Evolutionary conservation across 1,284 basidiomycete species (phyloP), one percentile per base, ranked within the genome.

Genomic region (Leccinum pachyderme): DNA sequence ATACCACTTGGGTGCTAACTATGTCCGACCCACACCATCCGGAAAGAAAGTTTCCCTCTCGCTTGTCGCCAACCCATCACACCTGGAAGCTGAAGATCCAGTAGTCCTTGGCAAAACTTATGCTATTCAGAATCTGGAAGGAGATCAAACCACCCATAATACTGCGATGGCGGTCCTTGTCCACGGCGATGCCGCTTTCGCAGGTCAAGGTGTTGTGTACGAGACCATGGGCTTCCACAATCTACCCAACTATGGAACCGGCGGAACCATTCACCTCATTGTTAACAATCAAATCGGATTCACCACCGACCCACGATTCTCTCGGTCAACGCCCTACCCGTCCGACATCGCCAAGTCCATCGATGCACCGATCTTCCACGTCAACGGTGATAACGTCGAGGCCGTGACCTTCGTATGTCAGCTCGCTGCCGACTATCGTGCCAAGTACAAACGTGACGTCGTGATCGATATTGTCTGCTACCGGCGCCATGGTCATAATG

Each of bases 241-340:
- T 72, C 81, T 99, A 47, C 93, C 93, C 47, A 87, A 84, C 76
- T 99, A 98, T 74, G 95, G 95, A 49, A 98, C 95, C 18, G 97
- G 97, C 59, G 97, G 97, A 60, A 99, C 97, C 47, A 93, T 99
- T 65, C 97, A 99, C 73, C 80, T 99, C 61, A 95, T 99, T 67
- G 95, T 99, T 67, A 99, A 99, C 82, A 99, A 99, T 79, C 97
- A 99, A 75, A 98, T 99, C 60, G 97, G 97, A 62, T 99, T 99
- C 81, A 99, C 97, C 58, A 99, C 97, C 54, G 96, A 98, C 73
- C 97, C 97, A 49, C 89, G 95, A 60, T 98, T 98, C 77, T 79
- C 95, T 51, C 95, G 96, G 59, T 99, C 96, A 13, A 99, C 97
- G 2, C 93, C 97, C 41, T 99, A 99, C 78, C 91, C 91, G n/a